Evolutionary conservation across 1,139 yeast species (phyloP), one percentile per base, ranked within the genome.

Genomic region (Suhomyces atakaporum): DNA sequence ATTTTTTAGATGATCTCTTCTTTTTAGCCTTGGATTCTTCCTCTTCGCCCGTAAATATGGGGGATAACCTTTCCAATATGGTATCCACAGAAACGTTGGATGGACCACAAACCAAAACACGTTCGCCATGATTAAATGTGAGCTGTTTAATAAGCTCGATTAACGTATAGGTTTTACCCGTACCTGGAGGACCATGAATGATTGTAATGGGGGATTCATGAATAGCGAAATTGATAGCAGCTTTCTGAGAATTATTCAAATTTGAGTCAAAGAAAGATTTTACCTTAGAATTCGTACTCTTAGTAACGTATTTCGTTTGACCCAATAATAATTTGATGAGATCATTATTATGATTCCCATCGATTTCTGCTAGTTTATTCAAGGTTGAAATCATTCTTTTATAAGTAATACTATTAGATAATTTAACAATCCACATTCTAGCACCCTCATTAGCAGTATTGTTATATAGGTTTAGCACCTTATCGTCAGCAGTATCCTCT

Each of bases 71-170:
- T 55, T 90, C 97, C 33, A 89, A 62, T 20, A 92, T 85, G 0
- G 95, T 92, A 58, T 92, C 97, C 1, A 89, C 96, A 0, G 97
- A 81, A n/a, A 89, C 83, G 55, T 92, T 92, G 0, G 97, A 90
- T 0, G 97, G 96, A 0, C 97, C 97, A 63, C 97, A 90, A 0
- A 92, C 94, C 27, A 92, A 66, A 0, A 92, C 82, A 35, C 92
- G 68, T 47, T 84, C 81, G 7, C 81, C 79, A 23, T 58, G 56
- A 10, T 64, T 63, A 11, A 66, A 68, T 1, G 83, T 74, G 38
- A 88, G 63, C 53, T 90, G 97, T 33, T 84, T 77, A 26, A 89
- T 82, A 8, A 87, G 63, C 51, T 92, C 97, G n/a, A 90, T 79
- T 7, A 92, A 52, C 0, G 97, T 90, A 44, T 83, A 83, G 0